Evolutionary conservation across 1,284 basidiomycete genomes (phyloP), one percentile per base, ranked within the genome.

Genomic region (Calocybe gambosa): DNA sequence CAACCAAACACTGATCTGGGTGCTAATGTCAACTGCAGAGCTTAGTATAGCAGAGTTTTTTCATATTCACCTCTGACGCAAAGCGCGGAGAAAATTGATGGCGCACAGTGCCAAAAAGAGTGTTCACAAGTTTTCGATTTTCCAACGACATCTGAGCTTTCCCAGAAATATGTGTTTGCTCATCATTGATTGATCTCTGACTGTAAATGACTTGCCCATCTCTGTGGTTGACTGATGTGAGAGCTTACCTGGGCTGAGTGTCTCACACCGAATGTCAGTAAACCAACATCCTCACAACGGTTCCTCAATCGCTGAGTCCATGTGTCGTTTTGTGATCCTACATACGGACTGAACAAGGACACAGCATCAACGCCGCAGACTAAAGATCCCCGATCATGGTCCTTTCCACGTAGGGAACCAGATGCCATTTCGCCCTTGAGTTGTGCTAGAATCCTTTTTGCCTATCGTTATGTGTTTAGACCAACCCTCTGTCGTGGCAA

Each of bases 81-180:
- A 85, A 60, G 29, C 74, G 69, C 10, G 79, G 78, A 18, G 75
- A 78, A 59, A 77, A 75, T 50, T 83, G 82, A 55, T 85, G 79
- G 47, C 76, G 75, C 41, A 87, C 54, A 3, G 80, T 80, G 37
- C 79, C 81, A 36, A 75, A 58, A 46, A 85, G 59, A 46, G 72
- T 57, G 33, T 54, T 49, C 13, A 53, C 41, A 44, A 42, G 44
- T 36, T 50, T 58, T 21, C 50, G 55, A 37, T 58, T 50, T 47
- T 61, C 55, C 10, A 60, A 52, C 42, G 60, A 57, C 43, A 66
- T 57, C 40, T 61, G 57, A 25, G 63, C 62, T 42, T 59, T 57
- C 23, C 72, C 54, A 20, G 58, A 54, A n/a, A 71, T 9, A 5
- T 59, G 60, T 6, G 71, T 75, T 33, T 63, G 64, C 3, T 68